These are phyloP conservation scores for Exutisphaerella laricina DNA, from an alignment of 2,329 filamentous ascomycete species.

Conservation along the genomic window DNA sequence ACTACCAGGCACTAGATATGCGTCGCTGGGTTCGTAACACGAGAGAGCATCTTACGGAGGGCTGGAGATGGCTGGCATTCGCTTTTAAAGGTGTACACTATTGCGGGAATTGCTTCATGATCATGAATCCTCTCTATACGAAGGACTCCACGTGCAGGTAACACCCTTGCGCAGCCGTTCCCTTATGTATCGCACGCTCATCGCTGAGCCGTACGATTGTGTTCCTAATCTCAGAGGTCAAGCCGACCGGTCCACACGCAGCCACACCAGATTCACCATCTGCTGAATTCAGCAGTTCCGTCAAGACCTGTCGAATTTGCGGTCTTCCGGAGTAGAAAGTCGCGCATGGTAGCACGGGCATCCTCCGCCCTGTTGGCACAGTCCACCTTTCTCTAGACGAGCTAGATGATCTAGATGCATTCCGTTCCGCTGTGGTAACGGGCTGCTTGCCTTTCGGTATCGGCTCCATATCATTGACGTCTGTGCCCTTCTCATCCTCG, in stretches of 20 bases:
- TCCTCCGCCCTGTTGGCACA: neutral
- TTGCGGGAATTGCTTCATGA: neutral
- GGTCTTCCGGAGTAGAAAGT: conserved; percentile 25
- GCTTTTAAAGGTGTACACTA: neutral
- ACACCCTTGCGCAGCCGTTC: conserved; percentile 23
- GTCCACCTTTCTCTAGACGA: neutral
- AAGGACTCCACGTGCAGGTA: conserved; percentile 9
- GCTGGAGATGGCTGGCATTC: neutral
- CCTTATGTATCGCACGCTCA: conserved; percentile 25
- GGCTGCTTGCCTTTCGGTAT: conserved; percentile 2
- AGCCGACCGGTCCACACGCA: conserved; percentile 22
- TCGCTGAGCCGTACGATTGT: conserved; percentile 19
- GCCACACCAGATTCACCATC: conserved; percentile 24
- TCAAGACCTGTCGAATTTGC: conserved; percentile 15
- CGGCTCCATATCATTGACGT: conserved; percentile 9
- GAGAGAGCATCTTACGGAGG: neutral
- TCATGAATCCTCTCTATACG: neutral
- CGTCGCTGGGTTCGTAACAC: neutral
- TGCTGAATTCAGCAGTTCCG: conserved; percentile 20
- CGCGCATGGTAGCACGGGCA: conserved; percentile 16
- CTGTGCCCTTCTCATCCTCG: conserved; percentile 11
- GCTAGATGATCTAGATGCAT: too few relatives aligned
- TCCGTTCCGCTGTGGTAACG: neutral
- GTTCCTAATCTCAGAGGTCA: conserved; percentile 22
- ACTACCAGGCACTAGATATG: neutral